Base-by-base conservation (phyloP, 2,329 filamentous ascomycete genomes). In the Alternaria sp. region DNA sequence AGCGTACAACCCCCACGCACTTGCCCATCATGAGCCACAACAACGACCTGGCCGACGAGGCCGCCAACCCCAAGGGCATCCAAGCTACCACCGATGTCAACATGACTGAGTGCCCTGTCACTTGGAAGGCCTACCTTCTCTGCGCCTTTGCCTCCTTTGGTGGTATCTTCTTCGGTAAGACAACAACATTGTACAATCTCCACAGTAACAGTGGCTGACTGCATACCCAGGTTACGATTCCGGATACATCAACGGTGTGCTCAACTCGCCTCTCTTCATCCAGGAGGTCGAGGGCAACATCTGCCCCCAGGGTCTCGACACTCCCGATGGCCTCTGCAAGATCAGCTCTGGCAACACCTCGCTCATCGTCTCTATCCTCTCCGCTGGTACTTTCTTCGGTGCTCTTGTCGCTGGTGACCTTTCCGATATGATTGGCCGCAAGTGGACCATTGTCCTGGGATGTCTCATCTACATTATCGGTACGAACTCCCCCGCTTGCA, bases 341-440 rank as follows among this genome's bases (percentile, higher is more conserved):
- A 46, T 26, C 21, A 50, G 60, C 69, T 44, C 66, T 57, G 57
- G 20, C n/a, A 10, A 84, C 91, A 93, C 78, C 45, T 90, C 92
- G 28, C 83, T 91, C 66, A 91, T 94, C 60, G 92, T 95, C 50
- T 91, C 92, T 12, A 95, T 96, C 66, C 85, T 97, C 45, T 96
- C 92, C 63, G 91, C 89, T 21, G 93, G 93, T 45, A 96, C 92
- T 18, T 89, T 92, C 71, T 82, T 93, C 58, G 93, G 93, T 54
- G 86, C 93, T 21, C 84, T 96, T 23, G 78, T 90, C 14, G 88
- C 92, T 37, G 92, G 91, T 10, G 91, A 69, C 25, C 63, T 76
- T 4, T 92, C 89, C 45, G 93, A 96, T 76, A 83, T 83, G 61
- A 80, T 92, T 62, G 92, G 92, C 53, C 90, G 91, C 71, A 89